phyloP scores from a whole-genome alignment of 805 yeast species.

The Metschnikowia cubensis region DNA sequence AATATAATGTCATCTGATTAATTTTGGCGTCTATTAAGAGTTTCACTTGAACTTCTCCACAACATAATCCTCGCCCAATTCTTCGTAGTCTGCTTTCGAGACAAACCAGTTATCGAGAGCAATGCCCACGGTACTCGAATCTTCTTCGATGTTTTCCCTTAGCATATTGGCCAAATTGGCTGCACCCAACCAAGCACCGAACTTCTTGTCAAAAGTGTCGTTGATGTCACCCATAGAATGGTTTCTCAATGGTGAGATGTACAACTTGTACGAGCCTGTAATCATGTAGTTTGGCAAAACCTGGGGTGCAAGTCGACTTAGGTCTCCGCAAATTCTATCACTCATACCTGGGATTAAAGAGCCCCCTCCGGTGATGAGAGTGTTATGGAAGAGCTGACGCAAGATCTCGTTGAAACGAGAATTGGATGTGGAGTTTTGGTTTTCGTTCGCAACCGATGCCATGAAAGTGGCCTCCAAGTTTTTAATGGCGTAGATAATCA shows the following conservation, averaged over 20 bases:
- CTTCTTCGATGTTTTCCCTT: constrained; percentile 35
- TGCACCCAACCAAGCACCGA: constrained; percentile 71
- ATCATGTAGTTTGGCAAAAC: constrained; percentile 44
- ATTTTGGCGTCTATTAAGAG: not conserved
- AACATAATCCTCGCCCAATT: constrained; percentile 51
- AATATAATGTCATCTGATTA: not conserved
- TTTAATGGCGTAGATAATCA: constrained; percentile 34
- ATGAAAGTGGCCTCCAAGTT: constrained; percentile 33
- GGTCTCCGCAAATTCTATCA: constrained; percentile 52
- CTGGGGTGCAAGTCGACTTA: constrained; percentile 41
- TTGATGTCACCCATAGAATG: constrained; percentile 26
- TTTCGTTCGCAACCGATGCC: constrained; percentile 21
- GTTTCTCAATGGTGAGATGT: constrained; percentile 22
- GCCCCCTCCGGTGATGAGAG: constrained; percentile 61
- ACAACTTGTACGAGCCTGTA: constrained; percentile 26
- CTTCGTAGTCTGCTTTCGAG: constrained; percentile 61
- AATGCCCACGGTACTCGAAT: constrained; percentile 26
- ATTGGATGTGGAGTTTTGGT: constrained; percentile 23
- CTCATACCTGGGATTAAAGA: constrained; percentile 53
- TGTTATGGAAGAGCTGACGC: constrained; percentile 34
- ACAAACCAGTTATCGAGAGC: constrained; percentile 51
- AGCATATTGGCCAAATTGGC: constrained; percentile 61
- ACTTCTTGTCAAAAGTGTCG: constrained; percentile 49
- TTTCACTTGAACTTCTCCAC: constrained; percentile 40
- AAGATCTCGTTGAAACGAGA: constrained; percentile 37